Conservation (phyloP, 164 flowering plant species). For the Liquidambar formosana region DNA sequence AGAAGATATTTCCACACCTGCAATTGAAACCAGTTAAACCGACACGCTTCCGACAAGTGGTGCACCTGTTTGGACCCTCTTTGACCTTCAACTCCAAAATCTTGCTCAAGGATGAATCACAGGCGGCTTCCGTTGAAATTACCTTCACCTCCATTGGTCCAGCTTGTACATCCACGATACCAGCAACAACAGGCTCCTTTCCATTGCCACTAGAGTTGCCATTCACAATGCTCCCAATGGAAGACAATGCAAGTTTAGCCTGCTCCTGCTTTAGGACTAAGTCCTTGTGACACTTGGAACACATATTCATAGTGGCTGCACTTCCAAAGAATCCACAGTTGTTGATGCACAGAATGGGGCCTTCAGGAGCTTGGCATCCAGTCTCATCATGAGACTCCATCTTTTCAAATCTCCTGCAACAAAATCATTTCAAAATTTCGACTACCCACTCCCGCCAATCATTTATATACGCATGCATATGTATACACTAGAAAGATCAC, state of each 20-base stretch:
- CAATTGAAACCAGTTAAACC: conserved; percentile 61
- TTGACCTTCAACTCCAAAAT: conserved; percentile 26
- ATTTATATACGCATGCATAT: too few species aligned
- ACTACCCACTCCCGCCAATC: neutral
- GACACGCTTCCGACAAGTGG: conserved; percentile 47
- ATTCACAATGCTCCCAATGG: conserved; percentile 49
- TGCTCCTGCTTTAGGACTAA: conserved; percentile 48
- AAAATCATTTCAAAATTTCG: neutral
- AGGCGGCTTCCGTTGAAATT: conserved; percentile 15
- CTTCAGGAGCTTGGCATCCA: conserved; percentile 59
- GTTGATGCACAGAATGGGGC: conserved; percentile 51
- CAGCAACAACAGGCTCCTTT: conserved; percentile 28
- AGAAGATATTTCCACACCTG: conserved; percentile 52
- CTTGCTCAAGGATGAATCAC: conserved; percentile 22
- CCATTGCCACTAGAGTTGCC: conserved; percentile 30
- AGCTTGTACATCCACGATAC: conserved; percentile 18
- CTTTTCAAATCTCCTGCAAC: conserved; percentile 25
- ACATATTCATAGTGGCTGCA: conserved; percentile 63
- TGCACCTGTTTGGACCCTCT: conserved; percentile 56
- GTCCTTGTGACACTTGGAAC: conserved; percentile 64
- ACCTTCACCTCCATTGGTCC: conserved; percentile 24
- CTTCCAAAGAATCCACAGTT: conserved; percentile 67
- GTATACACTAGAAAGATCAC: too few species aligned
- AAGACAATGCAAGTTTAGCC: conserved; percentile 50
- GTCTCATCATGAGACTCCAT: conserved; percentile 57